A percentile compares a stretch with the other conserved stretches of the same genome.
Evolutionary conservation across 306 rosid species (phyloP).

Genomic region (Lathyrus aphaca): DNA sequence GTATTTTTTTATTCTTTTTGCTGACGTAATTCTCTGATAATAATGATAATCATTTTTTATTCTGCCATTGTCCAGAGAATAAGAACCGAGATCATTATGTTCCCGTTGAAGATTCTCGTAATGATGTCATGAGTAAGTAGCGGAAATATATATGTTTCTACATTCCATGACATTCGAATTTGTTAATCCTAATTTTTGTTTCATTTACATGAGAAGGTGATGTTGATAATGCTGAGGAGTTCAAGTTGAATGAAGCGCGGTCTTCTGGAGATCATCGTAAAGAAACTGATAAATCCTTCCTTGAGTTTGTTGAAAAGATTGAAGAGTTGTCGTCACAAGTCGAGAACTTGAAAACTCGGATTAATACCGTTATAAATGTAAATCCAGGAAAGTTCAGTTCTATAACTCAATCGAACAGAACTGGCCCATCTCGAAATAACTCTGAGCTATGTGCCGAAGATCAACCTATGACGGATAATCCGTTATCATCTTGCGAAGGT

Average conservation of each 20-base stretch:
- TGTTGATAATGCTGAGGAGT: slow-evolving; percentile 44
- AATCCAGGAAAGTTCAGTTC: slow-evolving; percentile 60
- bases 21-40: background rate
- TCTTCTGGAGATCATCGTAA: slow-evolving; percentile 47
- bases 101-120: slow-evolving; percentile 31
- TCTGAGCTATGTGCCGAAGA: slow-evolving; percentile 46
- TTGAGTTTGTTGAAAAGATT: slow-evolving; percentile 53
- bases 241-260: slow-evolving; percentile 48
- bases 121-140: slow-evolving; percentile 49
- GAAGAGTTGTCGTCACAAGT: slow-evolving; percentile 60
- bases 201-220: slow-evolving; percentile 45
- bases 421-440: slow-evolving; percentile 44
- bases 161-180: slow-evolving; percentile 33
- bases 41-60: background rate
- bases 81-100: slow-evolving; percentile 28
- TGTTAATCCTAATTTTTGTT: slow-evolving; percentile 26
- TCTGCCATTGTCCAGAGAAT: slow-evolving; percentile 46
- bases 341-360: slow-evolving; percentile 59
- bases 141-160: slow-evolving; percentile 21
- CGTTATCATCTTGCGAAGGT: slow-evolving; percentile 43
- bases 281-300: slow-evolving; percentile 54
- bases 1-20: background rate
- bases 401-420: slow-evolving; percentile 44
- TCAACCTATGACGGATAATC: slow-evolving; percentile 45
- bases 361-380: slow-evolving; percentile 62